Evolutionary conservation across 495 filamentous ascomycete species (phyloP).

Genomic region (Platismatia glauca): DNA sequence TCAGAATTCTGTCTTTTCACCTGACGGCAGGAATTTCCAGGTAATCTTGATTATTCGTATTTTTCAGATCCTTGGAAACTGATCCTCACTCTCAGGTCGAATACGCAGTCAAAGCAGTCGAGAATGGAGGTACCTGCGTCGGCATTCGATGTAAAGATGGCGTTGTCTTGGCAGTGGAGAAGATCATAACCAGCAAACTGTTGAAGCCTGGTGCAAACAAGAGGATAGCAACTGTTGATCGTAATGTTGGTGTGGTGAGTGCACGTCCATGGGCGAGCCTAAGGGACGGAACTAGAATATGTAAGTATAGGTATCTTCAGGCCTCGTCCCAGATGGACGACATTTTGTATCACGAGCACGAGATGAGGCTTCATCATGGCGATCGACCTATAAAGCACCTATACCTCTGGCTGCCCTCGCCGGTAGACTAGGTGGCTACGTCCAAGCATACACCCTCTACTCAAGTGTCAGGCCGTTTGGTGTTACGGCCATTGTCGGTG

Average conservation of each 20-base stretch:
- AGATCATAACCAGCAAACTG: conserved; percentile 90
- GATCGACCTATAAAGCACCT: conserved; percentile 79
- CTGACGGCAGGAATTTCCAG: conserved; percentile 97
- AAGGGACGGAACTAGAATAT: conserved; percentile 7
- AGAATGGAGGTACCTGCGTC: conserved; percentile 94
- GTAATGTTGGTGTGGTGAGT: conserved; percentile 81
- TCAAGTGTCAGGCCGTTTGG: conserved; percentile 92
- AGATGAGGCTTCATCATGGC: conserved; percentile 85
- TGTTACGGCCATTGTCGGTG: conserved; percentile 87
- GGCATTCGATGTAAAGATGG: conserved; percentile 97
- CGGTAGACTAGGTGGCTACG: conserved; percentile 84
- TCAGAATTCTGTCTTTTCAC: conserved; percentile 97
- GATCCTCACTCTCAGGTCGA: conserved; percentile 54
- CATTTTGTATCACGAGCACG: conserved; percentile 92
- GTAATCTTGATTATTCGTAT: conserved; percentile 28
- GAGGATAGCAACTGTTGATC: conserved; percentile 88
- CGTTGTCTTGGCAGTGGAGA: conserved; percentile 92
- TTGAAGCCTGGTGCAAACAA: conserved; percentile 91
- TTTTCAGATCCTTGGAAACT: background rate
- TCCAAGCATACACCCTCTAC: conserved; percentile 96
- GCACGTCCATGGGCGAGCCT: background rate
- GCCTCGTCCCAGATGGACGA: conserved; percentile 86
- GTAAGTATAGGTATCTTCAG: conserved; percentile 67
- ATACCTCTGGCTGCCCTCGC: conserved; percentile 82
- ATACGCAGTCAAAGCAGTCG: conserved; percentile 96